phyloP scores from a whole-genome alignment of 2,329 filamentous ascomycete genomes.

The Talaromyces sp. region DNA sequence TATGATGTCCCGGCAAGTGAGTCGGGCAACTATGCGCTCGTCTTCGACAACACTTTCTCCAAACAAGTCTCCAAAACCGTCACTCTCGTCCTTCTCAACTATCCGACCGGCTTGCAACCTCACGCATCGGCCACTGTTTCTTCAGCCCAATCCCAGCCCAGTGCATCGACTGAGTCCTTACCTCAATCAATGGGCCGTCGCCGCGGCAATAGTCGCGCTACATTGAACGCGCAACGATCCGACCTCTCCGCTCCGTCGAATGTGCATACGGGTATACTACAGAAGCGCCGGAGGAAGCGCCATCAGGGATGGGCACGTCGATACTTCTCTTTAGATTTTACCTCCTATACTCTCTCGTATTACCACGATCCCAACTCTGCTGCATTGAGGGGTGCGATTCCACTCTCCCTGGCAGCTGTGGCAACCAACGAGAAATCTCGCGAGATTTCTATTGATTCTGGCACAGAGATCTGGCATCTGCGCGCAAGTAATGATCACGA shows the following conservation, averaged over 20 bases:
- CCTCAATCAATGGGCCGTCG: conserved; percentile 39
- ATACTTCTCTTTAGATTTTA: conserved; percentile 96
- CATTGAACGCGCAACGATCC: conserved; percentile 27
- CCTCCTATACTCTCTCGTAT: conserved; percentile 91
- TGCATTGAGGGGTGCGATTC: conserved; percentile 87
- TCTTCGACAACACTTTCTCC: conserved; percentile 98
- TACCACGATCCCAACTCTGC: conserved; percentile 94
- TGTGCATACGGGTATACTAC: conserved; percentile 80
- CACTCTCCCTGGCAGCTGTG: conserved; percentile 85
- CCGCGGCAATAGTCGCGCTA: conserved; percentile 33
- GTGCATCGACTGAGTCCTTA: conserved; percentile 56
- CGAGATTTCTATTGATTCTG: conserved; percentile 95
- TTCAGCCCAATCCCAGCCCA: conserved; percentile 43
- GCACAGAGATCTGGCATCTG: conserved; percentile 95
- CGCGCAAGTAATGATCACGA: conserved; percentile 80
- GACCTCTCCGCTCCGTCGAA: conserved; percentile 42
- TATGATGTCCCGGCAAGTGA: conserved; percentile 75
- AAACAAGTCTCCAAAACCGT: conserved; percentile 93
- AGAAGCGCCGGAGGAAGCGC: conserved; percentile 89
- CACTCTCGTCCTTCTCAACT: conserved; percentile 91
- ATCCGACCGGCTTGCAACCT: conserved; percentile 70
- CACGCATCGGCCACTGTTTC: conserved; percentile 51
- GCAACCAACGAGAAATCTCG: conserved; percentile 83
- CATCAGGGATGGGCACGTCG: conserved; percentile 90
- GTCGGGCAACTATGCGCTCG: conserved; percentile 91